Conservation (phyloP, 2,329 filamentous ascomycete species). For the Cryphonectria carpinicola region DNA sequence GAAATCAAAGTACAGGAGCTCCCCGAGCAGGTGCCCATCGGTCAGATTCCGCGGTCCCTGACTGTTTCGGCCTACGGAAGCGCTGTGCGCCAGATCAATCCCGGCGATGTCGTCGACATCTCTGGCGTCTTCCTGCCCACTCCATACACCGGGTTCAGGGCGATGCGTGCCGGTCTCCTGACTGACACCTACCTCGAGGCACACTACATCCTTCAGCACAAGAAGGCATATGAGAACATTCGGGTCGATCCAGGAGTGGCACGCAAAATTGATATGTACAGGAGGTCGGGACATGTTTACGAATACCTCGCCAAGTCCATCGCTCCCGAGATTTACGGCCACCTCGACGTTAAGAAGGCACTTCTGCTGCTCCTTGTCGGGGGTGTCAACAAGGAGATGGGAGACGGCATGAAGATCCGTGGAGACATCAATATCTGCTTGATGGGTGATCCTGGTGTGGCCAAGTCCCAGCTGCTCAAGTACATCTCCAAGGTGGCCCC, state of each 20-base stretch:
- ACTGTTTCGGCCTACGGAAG: slow-evolving; percentile 89
- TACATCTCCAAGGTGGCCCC: slow-evolving; percentile 98
- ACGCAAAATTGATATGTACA: slow-evolving; percentile 82
- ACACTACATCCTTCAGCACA: slow-evolving; percentile 92
- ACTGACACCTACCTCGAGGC: slow-evolving; percentile 98
- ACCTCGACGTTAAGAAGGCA: slow-evolving; percentile 97
- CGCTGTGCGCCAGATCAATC: slow-evolving; percentile 83
- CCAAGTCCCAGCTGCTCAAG: slow-evolving; percentile 96
- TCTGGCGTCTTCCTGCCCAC: slow-evolving; percentile 96
- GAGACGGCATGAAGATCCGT: slow-evolving; percentile 97
- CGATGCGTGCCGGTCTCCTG: slow-evolving; percentile 91
- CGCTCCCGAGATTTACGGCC: slow-evolving; percentile 94
- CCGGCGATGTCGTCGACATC: slow-evolving; percentile 91
- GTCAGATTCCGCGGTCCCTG: slow-evolving; percentile 90
- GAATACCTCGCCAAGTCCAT: slow-evolving; percentile 96
- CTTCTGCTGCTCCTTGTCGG: slow-evolving; percentile 93
- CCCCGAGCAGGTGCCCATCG: slow-evolving; percentile 98
- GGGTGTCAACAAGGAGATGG: slow-evolving; percentile 94
- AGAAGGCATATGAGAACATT: slow-evolving; percentile 96
- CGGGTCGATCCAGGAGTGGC: slow-evolving; percentile 79
- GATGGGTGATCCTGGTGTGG: slow-evolving; percentile 99
- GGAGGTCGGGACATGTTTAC: slow-evolving; percentile 87
- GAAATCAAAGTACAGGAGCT: slow-evolving; percentile 99
- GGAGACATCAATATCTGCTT: slow-evolving; percentile 98
- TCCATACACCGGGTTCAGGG: slow-evolving; percentile 98